These are phyloP conservation scores for Flaveria trinervia DNA, from an alignment of 129 eudicot species.

Conservation along the genomic window DNA sequence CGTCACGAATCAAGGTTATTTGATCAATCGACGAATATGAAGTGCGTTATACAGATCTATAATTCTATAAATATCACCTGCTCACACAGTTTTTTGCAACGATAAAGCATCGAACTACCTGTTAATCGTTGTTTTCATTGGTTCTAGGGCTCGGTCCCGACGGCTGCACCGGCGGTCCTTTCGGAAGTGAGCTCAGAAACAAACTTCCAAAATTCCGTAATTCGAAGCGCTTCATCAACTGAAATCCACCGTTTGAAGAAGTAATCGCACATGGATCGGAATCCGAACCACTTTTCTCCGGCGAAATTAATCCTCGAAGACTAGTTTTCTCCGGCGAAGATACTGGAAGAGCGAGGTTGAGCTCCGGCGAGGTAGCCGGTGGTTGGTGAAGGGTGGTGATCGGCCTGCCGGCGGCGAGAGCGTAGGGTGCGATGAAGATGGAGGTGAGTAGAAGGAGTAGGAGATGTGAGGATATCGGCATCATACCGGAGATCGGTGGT, in stretches of 20 bases:
- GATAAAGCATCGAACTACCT: not conserved
- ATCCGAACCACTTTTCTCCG: not conserved
- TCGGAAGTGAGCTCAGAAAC: slow-evolving; percentile 52
- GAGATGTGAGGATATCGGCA: slow-evolving; percentile 22
- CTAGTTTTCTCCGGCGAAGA: not conserved
- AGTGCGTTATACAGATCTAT: slow-evolving; percentile 3
- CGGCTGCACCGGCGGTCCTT: slow-evolving; percentile 40
- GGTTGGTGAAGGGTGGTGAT: not conserved
- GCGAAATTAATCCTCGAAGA: not conserved
- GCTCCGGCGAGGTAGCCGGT: not conserved
- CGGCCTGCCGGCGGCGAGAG: slow-evolving; percentile 29
- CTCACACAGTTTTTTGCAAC: slow-evolving; percentile 3
- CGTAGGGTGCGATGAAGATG: slow-evolving; percentile 9
- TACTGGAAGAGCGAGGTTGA: slow-evolving; percentile 15
- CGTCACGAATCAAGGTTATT: slow-evolving; percentile 19
- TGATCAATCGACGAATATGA: not conserved
- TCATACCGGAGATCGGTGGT: not conserved
- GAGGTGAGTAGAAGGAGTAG: slow-evolving; percentile 13
- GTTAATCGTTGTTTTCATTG: slow-evolving; percentile 38
- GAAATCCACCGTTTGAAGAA: slow-evolving; percentile 17
- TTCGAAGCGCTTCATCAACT: slow-evolving; percentile 25
- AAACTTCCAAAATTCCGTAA: slow-evolving; percentile 29
- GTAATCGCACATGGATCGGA: slow-evolving; percentile 35
- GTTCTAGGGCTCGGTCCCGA: slow-evolving; percentile 62
- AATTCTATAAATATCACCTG: slow-evolving; percentile 19